These are phyloP conservation scores for Epithemia pelagica DNA, from an alignment of 108 stramenopile species.

Conservation along the genomic window DNA sequence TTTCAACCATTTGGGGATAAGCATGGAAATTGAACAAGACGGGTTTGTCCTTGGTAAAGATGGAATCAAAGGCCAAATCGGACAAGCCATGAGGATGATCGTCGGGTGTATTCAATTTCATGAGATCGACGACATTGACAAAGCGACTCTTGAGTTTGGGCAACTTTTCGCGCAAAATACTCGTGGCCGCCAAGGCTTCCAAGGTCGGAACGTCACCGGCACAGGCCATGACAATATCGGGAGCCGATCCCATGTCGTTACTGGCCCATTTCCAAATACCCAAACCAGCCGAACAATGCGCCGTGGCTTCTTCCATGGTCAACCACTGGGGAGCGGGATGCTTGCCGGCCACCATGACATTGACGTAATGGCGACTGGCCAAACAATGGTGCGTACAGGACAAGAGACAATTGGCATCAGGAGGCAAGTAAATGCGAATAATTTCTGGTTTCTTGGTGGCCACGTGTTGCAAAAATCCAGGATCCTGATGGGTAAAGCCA, in stretches of 20 bases:
- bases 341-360: conserved; percentile 20
- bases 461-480: conserved; percentile 21
- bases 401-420: conserved; percentile 23
- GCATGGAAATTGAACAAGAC: conserved; percentile 22
- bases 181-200: conserved; percentile 19
- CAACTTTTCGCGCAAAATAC: conserved; percentile 15
- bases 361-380: conserved; percentile 12
- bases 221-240: conserved; percentile 24
- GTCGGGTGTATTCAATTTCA: conserved; percentile 7
- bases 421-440: conserved; percentile 21
- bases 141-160: conserved; percentile 21
- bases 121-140: conserved; percentile 28
- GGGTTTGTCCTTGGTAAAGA: conserved; percentile 22
- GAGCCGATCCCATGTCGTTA: conserved; percentile 17
- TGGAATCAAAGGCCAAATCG: conserved; percentile 16
- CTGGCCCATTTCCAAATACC: conserved; percentile 21
- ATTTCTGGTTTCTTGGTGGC: conserved; percentile 17
- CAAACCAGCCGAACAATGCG: conserved; percentile 16
- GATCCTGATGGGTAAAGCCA: conserved; percentile 24
- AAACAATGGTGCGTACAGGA: conserved; percentile 21
- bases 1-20: conserved; percentile 14
- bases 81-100: conserved; percentile 17
- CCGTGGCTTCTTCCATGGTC: conserved; percentile 16
- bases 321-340: conserved; percentile 21
- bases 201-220: conserved; percentile 24